Conservation (phyloP, 2,329 filamentous ascomycete genomes). For the Calonectria hawksworthii region DNA sequence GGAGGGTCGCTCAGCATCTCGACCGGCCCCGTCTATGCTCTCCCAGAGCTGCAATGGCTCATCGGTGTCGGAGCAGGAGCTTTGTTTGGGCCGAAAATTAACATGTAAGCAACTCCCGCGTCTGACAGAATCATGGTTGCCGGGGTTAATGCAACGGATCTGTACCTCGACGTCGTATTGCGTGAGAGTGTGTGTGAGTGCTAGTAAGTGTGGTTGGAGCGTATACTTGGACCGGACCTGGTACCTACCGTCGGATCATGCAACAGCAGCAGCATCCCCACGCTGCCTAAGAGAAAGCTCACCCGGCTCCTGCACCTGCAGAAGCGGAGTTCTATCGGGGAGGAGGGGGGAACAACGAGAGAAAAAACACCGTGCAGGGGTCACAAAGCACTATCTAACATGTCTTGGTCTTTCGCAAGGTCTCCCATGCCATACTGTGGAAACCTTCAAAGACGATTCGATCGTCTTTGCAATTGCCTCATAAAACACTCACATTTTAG, state of each 20-base stretch:
- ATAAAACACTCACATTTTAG: constrained; percentile 44
- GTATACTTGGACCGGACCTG: constrained; percentile 22
- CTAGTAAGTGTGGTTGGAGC: constrained; percentile 22
- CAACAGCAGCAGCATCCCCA: constrained; percentile 37
- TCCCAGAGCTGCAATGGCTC: constrained; percentile 8
- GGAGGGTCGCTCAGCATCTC: constrained; percentile 30
- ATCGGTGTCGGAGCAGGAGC: constrained; percentile 5
- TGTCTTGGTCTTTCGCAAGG: constrained; percentile 39
- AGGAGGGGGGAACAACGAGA: constrained; percentile 31
- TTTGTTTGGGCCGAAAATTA: constrained; percentile 5
- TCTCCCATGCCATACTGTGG: constrained; percentile 45
- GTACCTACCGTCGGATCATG: constrained; percentile 35
- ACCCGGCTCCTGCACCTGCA: constrained; percentile 39
- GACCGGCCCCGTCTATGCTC: neutral
- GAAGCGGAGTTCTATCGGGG: constrained; percentile 38
- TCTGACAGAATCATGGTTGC: constrained; percentile 16
- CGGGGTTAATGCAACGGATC: constrained; percentile 32
- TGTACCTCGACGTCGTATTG: constrained; percentile 30
- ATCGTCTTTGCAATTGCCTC: constrained; percentile 41
- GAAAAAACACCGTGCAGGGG: constrained; percentile 34
- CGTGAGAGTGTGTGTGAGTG: constrained; percentile 24
- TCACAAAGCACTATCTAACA: constrained; percentile 39
- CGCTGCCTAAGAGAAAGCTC: constrained; percentile 34
- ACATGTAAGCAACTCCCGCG: constrained; percentile 14
- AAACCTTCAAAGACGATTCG: constrained; percentile 39